These are phyloP conservation scores for Gnomoniopsis smithogilvyi DNA, from an alignment of 2,329 filamentous ascomycete genomes.

Conservation along the genomic window DNA sequence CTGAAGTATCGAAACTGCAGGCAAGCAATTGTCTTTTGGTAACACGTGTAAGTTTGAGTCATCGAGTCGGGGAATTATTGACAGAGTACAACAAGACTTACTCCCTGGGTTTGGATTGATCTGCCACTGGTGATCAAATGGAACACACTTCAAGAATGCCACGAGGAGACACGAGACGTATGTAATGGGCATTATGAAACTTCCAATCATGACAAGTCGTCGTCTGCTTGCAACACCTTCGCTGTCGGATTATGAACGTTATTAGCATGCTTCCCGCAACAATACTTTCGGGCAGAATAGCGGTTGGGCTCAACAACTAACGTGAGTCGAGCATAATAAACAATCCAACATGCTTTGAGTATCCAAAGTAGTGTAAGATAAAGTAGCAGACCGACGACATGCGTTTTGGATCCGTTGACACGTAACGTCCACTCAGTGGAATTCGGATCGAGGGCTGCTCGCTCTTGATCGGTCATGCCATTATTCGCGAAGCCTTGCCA, in stretches of 20 bases:
- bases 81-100: constrained; percentile 27
- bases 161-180: constrained; percentile 42
- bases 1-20: constrained; percentile 43
- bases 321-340: constrained; percentile 51
- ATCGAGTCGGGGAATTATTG: background rate
- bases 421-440: constrained; percentile 40
- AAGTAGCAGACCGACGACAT: constrained; percentile 48
- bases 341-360: constrained; percentile 48
- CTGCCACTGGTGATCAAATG: constrained; percentile 45
- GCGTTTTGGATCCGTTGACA: constrained; percentile 50
- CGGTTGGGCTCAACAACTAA: constrained; percentile 24
- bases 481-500: constrained; percentile 29
- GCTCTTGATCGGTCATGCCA: constrained; percentile 45
- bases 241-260: constrained; percentile 23
- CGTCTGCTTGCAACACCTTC: constrained; percentile 36
- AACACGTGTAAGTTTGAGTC: background rate
- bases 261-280: background rate
- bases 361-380: constrained; percentile 50
- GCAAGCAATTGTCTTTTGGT: constrained; percentile 36
- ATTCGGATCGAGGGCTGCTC: constrained; percentile 34
- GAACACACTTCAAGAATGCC: constrained; percentile 41
- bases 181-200: constrained; percentile 36
- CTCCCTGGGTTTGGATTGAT: constrained; percentile 47
- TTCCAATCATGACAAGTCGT: constrained; percentile 37
- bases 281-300: background rate